Percentiles rank a stretch among this genome's conserved stretches.
Evolutionary conservation across 139 green algal species (phyloP).

Genomic region (Tetradesmus lagerheimii): DNA sequence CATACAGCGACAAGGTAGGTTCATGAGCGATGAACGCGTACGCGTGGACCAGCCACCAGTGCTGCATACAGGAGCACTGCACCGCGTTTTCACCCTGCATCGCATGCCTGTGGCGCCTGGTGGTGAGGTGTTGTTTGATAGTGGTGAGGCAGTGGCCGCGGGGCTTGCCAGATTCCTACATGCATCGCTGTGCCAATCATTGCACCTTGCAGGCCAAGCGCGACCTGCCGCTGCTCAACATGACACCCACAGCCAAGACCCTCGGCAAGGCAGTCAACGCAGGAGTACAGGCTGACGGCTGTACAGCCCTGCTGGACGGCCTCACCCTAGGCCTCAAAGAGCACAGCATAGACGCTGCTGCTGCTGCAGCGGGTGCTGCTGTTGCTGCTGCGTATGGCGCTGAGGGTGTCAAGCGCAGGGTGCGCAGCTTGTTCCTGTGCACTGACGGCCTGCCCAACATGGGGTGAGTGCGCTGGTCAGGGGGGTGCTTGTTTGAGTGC

Average conservation of each 20-base stretch:
- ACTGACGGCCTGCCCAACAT: slow-evolving; percentile 58
- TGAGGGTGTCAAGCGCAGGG: neutral
- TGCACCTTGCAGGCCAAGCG: neutral
- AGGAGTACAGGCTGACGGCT: slow-evolving; percentile 7
- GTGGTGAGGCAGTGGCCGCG: too few relatives aligned
- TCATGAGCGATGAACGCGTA: too few relatives aligned
- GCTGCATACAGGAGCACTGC: too few relatives aligned
- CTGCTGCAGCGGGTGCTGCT: neutral
- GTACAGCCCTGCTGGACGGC: slow-evolving; percentile 53
- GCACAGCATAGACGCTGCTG: slow-evolving; percentile 21
- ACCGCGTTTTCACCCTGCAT: too few relatives aligned
- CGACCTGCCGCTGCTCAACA: slow-evolving; percentile 49
- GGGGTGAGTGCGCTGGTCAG: slow-evolving; percentile 20
- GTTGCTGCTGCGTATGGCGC: neutral
- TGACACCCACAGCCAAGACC: slow-evolving; percentile 31
- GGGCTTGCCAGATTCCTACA: too few relatives aligned
- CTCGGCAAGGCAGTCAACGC: slow-evolving; percentile 41
- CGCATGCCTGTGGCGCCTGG: too few relatives aligned
- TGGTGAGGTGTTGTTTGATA: too few relatives aligned
- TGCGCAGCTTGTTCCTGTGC: slow-evolving; percentile 54
- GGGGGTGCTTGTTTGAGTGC: too few relatives aligned
- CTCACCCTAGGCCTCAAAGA: slow-evolving; percentile 38
- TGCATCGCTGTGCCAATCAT: neutral
- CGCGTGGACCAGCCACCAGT: too few relatives aligned
- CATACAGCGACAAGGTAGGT: too few relatives aligned